Percentiles rank a stretch among this genome's conserved stretches.
Conservation (phyloP, 495 filamentous ascomycete species). For the Hypoxylon trugodes region DNA sequence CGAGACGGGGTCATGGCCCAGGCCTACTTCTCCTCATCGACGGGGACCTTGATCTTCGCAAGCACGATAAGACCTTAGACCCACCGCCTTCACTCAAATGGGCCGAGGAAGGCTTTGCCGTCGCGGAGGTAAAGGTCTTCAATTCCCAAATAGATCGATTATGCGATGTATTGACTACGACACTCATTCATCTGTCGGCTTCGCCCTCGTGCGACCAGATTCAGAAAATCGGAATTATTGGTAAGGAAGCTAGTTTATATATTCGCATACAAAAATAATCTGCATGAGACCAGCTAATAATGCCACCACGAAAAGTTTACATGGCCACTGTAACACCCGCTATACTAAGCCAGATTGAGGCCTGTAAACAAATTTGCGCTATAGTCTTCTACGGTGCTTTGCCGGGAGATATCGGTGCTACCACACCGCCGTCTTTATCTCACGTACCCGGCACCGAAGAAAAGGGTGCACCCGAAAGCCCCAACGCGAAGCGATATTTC, state of each 20-base stretch:
- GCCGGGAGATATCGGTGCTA: neutral
- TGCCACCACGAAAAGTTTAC: constrained; percentile 17
- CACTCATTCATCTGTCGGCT: constrained; percentile 35
- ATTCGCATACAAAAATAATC: neutral
- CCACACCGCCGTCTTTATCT: constrained; percentile 26
- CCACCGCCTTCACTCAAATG: constrained; percentile 63
- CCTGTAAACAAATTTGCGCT: constrained; percentile 41
- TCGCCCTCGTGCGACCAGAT: constrained; percentile 40
- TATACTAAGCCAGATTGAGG: constrained; percentile 21
- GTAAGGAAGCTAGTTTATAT: constrained; percentile 32
- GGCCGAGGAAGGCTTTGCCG: constrained; percentile 67
- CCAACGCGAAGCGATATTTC: constrained; percentile 21
- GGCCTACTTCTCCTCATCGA: constrained; percentile 39
- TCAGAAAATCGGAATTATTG: constrained; percentile 46
- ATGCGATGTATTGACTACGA: constrained; percentile 28
- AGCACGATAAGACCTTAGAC: constrained; percentile 44
- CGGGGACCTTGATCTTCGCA: constrained; percentile 23
- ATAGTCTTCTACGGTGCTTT: constrained; percentile 43
- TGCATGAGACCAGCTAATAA: neutral
- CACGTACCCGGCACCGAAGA: constrained; percentile 26
- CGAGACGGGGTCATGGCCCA: constrained; percentile 41
- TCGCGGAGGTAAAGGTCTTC: constrained; percentile 49
- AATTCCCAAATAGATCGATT: constrained; percentile 9
- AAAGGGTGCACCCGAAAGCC: neutral
- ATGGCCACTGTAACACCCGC: neutral